phyloP scores from a whole-genome alignment of 768 basidiomycete genomes.

The Mycena chlorophos region DNA sequence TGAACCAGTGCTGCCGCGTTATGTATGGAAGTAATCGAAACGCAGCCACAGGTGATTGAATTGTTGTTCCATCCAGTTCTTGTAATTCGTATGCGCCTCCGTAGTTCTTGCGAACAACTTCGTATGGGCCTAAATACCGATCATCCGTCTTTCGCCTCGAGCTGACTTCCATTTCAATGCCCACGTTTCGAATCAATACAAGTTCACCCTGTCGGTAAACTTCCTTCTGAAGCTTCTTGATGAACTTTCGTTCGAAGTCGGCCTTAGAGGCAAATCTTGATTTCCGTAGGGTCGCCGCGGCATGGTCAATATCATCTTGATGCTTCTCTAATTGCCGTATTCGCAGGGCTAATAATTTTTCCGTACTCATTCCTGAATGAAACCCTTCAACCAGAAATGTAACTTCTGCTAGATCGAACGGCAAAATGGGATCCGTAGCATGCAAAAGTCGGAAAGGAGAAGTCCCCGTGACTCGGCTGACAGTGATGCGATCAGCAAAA shows the following conservation, averaged over 20 bases:
- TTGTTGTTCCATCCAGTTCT: slow-evolving; percentile 9
- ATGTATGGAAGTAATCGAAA: slow-evolving; percentile 15
- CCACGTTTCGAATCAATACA: slow-evolving; percentile 26
- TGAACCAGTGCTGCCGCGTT: slow-evolving; percentile 4
- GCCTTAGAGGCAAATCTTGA: slow-evolving; percentile 23
- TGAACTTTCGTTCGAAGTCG: slow-evolving; percentile 26
- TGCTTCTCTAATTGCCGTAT: slow-evolving; percentile 26
- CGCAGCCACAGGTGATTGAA: slow-evolving; percentile 1
- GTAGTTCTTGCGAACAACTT: slow-evolving; percentile 18
- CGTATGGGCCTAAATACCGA: slow-evolving; percentile 27
- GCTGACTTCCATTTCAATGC: slow-evolving; percentile 14
- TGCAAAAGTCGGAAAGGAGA: slow-evolving; percentile 27
- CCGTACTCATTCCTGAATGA: slow-evolving; percentile 4
- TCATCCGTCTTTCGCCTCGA: slow-evolving; percentile 18
- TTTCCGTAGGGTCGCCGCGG: slow-evolving; percentile 20
- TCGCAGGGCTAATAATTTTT: slow-evolving; percentile 21
- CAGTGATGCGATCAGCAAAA: slow-evolving; percentile 19
- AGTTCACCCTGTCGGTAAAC: slow-evolving; percentile 22
- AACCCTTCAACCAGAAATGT: slow-evolving; percentile 30
- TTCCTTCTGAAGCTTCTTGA: slow-evolving; percentile 10
- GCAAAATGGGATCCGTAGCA: slow-evolving; percentile 30
- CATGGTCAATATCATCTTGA: slow-evolving; percentile 18
- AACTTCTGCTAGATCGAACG: slow-evolving; percentile 33
- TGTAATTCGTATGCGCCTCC: slow-evolving; percentile 10
- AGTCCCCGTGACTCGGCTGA: slow-evolving; percentile 18